Evolutionary conservation across 306 rosid genomes (phyloP).

Genomic region (Cicer bijugum): DNA sequence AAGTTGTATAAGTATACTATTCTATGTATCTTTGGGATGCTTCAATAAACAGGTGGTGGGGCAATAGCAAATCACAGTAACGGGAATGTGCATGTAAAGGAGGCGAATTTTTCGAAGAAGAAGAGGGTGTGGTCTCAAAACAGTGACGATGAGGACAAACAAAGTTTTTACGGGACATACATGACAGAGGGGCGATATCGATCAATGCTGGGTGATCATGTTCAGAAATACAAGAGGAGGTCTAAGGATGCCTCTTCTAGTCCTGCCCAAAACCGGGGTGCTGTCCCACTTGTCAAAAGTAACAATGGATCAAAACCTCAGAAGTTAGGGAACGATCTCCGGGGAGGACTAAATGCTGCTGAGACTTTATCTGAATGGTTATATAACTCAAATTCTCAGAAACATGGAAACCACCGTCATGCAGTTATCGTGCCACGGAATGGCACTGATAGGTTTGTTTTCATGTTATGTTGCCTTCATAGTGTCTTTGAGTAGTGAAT

Average conservation of each 20-base stretch:
- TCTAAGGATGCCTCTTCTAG: slow-evolving; percentile 70
- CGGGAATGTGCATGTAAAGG: slow-evolving; percentile 67
- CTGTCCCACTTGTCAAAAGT: slow-evolving; percentile 55
- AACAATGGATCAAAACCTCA: slow-evolving; percentile 58
- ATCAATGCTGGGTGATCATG: slow-evolving; percentile 92
- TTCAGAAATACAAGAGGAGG: slow-evolving; percentile 86
- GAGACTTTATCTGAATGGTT: slow-evolving; percentile 70
- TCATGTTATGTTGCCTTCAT: slow-evolving; percentile 44
- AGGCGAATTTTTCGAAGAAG: slow-evolving; percentile 60
- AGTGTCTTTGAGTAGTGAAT: slow-evolving; percentile 10
- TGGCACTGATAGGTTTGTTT: slow-evolving; percentile 66
- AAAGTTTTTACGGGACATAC: slow-evolving; percentile 54
- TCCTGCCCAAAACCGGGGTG: slow-evolving; percentile 62
- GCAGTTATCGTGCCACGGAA: slow-evolving; percentile 50
- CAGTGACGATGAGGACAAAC: slow-evolving; percentile 74
- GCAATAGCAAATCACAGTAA: slow-evolving; percentile 59
- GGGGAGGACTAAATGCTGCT: slow-evolving; percentile 60
- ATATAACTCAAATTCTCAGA: slow-evolving; percentile 59
- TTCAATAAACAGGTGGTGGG: slow-evolving; percentile 58
- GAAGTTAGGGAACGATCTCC: slow-evolving; percentile 64
- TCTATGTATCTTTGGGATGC: slow-evolving; percentile 44
- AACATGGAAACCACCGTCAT: slow-evolving; percentile 60
- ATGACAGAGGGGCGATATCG: slow-evolving; percentile 84
- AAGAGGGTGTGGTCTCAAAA: slow-evolving; percentile 68
- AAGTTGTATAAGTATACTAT: slow-evolving; percentile 26